Evolutionary conservation across 176 grass and related monocot species (phyloP).

Genomic region (Aegilops sharonensis): DNA sequence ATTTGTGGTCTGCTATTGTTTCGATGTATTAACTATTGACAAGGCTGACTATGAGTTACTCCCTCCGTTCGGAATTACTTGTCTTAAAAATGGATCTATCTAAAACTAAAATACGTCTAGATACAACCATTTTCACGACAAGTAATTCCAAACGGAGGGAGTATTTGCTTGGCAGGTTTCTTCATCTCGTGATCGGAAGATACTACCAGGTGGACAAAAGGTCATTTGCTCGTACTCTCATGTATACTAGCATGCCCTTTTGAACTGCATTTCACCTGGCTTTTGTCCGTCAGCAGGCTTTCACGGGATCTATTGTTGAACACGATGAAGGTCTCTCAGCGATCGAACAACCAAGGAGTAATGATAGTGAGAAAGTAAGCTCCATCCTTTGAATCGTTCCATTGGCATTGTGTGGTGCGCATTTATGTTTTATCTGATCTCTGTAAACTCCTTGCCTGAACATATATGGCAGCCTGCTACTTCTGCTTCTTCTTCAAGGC

Average conservation of each 20-base stretch:
- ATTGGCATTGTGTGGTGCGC: not conserved
- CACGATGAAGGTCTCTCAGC: constrained; percentile 47
- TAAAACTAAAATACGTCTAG: no score
- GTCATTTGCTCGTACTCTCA: constrained; percentile 26
- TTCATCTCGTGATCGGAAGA: constrained; percentile 31
- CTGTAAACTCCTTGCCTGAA: not conserved
- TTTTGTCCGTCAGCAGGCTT: constrained; percentile 45
- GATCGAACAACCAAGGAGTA: constrained; percentile 40
- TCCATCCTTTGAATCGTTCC: not conserved
- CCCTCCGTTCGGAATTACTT: no score
- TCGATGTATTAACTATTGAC: not conserved
- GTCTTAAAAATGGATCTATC: no score
- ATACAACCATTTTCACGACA: no score
- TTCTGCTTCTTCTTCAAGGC: constrained; percentile 64
- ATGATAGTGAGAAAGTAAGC: constrained; percentile 40
- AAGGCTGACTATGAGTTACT: constrained; percentile 9
- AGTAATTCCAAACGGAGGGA: no score
- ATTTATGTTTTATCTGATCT: not conserved
- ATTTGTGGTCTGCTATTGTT: constrained; percentile 2
- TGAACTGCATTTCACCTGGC: constrained; percentile 2
- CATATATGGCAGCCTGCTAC: constrained; percentile 38
- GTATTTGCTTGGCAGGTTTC: constrained; percentile 35
- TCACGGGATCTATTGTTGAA: constrained; percentile 81
- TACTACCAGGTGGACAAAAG: constrained; percentile 46
- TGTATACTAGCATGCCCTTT: not conserved